Conservation (phyloP, 768 basidiomycete species). For the Tricholoma furcatifolium region DNA sequence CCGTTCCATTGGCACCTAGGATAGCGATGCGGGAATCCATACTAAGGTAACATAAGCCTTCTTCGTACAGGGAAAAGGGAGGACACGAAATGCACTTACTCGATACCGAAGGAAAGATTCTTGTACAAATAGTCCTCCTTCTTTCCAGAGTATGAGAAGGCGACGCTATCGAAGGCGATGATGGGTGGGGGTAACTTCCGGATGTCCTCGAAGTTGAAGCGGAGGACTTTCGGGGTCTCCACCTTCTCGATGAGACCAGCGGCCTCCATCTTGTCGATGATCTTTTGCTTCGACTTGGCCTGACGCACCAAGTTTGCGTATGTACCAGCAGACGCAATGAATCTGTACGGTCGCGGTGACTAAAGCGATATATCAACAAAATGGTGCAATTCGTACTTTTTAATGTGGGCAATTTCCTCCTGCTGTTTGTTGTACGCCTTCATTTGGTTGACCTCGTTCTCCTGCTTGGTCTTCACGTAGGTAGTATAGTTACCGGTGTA, state of each 20-base stretch:
- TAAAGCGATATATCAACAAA: not conserved
- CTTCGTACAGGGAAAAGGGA: not conserved
- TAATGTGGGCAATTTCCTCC: conserved; percentile 97
- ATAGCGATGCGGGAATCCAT: conserved; percentile 96
- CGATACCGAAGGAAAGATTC: conserved; percentile 94
- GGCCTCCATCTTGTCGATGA: conserved; percentile 99
- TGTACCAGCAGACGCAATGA: conserved; percentile 99
- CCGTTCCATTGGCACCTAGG: conserved; percentile 94
- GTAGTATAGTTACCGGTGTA: conserved; percentile 96
- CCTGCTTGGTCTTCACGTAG: conserved; percentile 93
- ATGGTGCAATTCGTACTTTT: conserved; percentile 62
- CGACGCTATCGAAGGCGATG: conserved; percentile 92
- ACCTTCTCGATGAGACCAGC: conserved; percentile 95
- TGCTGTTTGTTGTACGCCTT: conserved; percentile 99
- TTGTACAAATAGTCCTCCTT: conserved; percentile 86
- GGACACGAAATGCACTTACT: conserved; percentile 44
- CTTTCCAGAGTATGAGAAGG: conserved; percentile 93
- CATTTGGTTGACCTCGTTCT: conserved; percentile 99
- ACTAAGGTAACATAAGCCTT: conserved; percentile 24
- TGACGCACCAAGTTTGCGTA: conserved; percentile 99
- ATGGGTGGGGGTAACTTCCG: conserved; percentile 93
- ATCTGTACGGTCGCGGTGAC: conserved; percentile 40
- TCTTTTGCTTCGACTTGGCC: conserved; percentile 99
- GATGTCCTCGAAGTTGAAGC: conserved; percentile 97
- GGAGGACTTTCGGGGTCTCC: conserved; percentile 67